Evolutionary conservation across 495 filamentous ascomycete genomes (phyloP).

Genomic region (Podospora bellae-mahoneyi): DNA sequence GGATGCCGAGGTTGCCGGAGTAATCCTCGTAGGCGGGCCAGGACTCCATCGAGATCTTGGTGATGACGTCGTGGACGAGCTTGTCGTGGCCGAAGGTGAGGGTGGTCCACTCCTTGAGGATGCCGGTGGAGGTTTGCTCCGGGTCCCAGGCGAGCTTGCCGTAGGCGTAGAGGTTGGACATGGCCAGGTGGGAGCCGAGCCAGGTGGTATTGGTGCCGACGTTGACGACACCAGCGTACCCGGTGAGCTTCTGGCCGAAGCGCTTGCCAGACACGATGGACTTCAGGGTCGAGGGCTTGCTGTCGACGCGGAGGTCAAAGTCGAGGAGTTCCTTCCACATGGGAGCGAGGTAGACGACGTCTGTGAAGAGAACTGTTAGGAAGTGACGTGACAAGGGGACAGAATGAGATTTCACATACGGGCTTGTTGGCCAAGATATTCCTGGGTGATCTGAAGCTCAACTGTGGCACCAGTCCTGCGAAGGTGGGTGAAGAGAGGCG

Average conservation of each 20-base stretch:
- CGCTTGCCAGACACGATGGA: slow-evolving; percentile 59
- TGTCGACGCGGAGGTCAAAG: slow-evolving; percentile 61
- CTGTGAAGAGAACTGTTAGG: too few species aligned
- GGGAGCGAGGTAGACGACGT: slow-evolving; percentile 63
- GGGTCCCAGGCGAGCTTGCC: slow-evolving; percentile 65
- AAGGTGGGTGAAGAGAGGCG: slow-evolving; percentile 67
- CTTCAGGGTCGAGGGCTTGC: slow-evolving; percentile 47
- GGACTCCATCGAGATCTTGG: slow-evolving; percentile 62
- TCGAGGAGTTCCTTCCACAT: slow-evolving; percentile 65
- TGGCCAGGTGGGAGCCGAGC: slow-evolving; percentile 63
- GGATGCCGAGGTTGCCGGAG: slow-evolving; percentile 66
- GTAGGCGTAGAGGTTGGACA: slow-evolving; percentile 72
- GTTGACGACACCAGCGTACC: slow-evolving; percentile 66
- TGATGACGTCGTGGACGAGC: slow-evolving; percentile 55
- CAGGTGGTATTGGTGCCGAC: slow-evolving; percentile 65
- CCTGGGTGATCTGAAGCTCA: slow-evolving; percentile 64
- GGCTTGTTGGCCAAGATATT: slow-evolving; percentile 69
- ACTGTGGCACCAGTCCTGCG: slow-evolving; percentile 56
- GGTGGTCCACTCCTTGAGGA: slow-evolving; percentile 63
- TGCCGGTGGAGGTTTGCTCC: slow-evolving; percentile 37
- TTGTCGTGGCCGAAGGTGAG: slow-evolving; percentile 59
- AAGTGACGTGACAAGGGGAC: too few species aligned
- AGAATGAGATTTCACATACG: slow-evolving; percentile 20
- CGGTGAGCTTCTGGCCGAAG: slow-evolving; percentile 56
- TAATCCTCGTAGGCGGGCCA: slow-evolving; percentile 72